These are phyloP conservation scores for Coemansia interrupta DNA, from an alignment of 192 early-diverging fungal species.

Conservation along the genomic window DNA sequence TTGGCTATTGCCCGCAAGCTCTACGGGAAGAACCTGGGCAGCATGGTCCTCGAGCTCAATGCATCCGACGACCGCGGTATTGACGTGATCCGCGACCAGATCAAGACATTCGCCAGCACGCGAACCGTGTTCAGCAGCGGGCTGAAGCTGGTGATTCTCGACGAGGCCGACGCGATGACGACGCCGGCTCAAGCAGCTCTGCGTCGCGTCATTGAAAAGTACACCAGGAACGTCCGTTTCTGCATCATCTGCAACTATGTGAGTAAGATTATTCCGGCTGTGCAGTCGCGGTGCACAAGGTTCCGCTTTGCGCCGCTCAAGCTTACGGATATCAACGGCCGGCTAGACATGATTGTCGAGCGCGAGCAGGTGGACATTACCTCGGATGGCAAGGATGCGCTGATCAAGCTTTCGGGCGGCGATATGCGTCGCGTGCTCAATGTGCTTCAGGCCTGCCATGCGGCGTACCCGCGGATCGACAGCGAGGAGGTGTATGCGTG, in stretches of 20 bases:
- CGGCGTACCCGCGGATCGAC: conserved; percentile 73
- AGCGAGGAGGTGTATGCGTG: conserved; percentile 85
- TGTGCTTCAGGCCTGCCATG: conserved; percentile 89
- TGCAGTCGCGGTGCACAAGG: conserved; percentile 97
- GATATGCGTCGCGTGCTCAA: conserved; percentile 98
- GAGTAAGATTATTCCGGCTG: conserved; percentile 92
- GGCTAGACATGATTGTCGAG: conserved; percentile 70
- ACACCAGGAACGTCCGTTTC: conserved; percentile 95
- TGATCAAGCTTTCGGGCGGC: conserved; percentile 82
- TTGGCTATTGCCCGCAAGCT: conserved; percentile 87
- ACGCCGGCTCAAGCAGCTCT: conserved; percentile 86
- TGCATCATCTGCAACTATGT: conserved; percentile 99
- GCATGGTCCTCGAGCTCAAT: conserved; percentile 96
- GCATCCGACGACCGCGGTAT: conserved; percentile 98
- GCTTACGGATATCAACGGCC: conserved; percentile 68
- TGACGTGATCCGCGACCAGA: conserved; percentile 95
- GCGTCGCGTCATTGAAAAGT: conserved; percentile 96
- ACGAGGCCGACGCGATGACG: conserved; percentile 98
- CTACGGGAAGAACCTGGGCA: conserved; percentile 76
- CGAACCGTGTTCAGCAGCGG: conserved; percentile 88
- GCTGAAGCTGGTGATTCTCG: conserved; percentile 94
- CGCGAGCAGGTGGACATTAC: conserved; percentile 78
- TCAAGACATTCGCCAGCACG: conserved; percentile 97
- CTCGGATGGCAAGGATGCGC: conserved; percentile 71
- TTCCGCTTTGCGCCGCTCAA: conserved; percentile 92